Conservation (phyloP, 2,329 filamentous ascomycete genomes). For the Sordariomycetes sp. region DNA sequence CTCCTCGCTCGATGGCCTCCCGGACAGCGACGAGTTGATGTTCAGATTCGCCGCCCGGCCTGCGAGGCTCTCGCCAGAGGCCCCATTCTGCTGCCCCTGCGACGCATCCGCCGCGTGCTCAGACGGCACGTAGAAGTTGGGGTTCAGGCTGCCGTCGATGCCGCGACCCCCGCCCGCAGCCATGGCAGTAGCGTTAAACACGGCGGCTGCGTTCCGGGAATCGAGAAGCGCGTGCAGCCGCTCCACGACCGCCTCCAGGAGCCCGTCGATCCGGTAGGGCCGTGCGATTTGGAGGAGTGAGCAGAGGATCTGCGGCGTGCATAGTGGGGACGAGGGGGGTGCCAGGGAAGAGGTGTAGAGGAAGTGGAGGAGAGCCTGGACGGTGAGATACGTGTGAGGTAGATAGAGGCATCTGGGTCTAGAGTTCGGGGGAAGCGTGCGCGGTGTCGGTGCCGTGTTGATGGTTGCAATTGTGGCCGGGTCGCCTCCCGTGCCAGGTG, state of each 20-base stretch:
- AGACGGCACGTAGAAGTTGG: constrained; percentile 48
- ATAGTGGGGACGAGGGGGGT: constrained; percentile 62
- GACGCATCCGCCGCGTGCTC: constrained; percentile 9
- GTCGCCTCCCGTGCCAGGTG: constrained; percentile 23
- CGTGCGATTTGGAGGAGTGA: constrained; percentile 87
- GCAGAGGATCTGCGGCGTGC: constrained; percentile 91
- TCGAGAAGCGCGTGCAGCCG: constrained; percentile 82
- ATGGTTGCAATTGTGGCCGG: constrained; percentile 28
- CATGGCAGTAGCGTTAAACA: constrained; percentile 98
- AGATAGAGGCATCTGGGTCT: constrained; percentile 83
- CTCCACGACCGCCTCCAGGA: constrained; percentile 87
- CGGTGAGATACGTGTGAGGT: constrained; percentile 80
- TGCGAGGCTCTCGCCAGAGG: constrained; percentile 21
- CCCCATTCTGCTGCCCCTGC: constrained; percentile 12
- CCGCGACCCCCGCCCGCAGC: constrained; percentile 85
- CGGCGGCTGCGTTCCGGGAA: constrained; percentile 85
- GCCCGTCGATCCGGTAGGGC: constrained; percentile 85
- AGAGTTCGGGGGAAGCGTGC: constrained; percentile 46
- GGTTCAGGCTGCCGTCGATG: constrained; percentile 56
- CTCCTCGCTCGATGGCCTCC: constrained; percentile 32
- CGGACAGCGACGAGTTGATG: constrained; percentile 34
- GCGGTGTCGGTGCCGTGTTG: constrained; percentile 46
- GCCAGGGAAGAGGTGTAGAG: constrained; percentile 89
- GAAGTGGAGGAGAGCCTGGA: constrained; percentile 85
- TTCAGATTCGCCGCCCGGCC: constrained; percentile 27